A percentile compares a stretch with the other conserved stretches of the same genome.
These are phyloP conservation scores for Lactarius hatsudake DNA, from an alignment of 768 basidiomycete genomes.

Conservation along the genomic window DNA sequence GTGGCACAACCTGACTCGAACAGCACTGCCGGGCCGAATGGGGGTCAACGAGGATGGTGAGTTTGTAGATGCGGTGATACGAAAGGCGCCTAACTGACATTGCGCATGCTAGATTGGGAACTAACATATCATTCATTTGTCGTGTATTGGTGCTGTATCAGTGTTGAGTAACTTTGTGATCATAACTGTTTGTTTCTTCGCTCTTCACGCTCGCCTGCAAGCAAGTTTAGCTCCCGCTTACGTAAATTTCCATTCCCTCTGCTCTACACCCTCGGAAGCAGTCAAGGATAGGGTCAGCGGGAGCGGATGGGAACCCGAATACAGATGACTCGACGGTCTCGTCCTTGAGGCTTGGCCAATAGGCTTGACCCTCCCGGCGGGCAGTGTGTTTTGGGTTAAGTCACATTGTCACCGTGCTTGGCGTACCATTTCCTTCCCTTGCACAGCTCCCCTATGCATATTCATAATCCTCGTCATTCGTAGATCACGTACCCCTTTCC, in stretches of 20 bases:
- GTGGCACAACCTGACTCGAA: conserved; percentile 40
- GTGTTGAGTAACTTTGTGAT: not conserved
- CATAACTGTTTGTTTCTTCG: not conserved
- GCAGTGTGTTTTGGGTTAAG: not conserved
- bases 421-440: not conserved
- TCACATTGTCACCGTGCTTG: not conserved
- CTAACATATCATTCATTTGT: conserved; percentile 8
- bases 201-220: not conserved
- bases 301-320: not conserved
- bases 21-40: not conserved
- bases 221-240: not conserved
- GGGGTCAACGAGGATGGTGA: not conserved
- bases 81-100: not conserved
- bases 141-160: not conserved
- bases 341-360: not conserved
- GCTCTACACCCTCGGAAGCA: not conserved
- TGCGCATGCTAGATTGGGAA: not conserved
- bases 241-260: not conserved
- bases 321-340: conserved; percentile 5
- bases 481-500: conserved; percentile 5
- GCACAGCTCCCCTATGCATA: conserved; percentile 4
- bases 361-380: not conserved
- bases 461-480: not conserved
- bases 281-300: not conserved
- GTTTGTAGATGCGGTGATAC: not conserved